Conservation (phyloP, 1,284 basidiomycete species). For the Singerocomus inundabilis region DNA sequence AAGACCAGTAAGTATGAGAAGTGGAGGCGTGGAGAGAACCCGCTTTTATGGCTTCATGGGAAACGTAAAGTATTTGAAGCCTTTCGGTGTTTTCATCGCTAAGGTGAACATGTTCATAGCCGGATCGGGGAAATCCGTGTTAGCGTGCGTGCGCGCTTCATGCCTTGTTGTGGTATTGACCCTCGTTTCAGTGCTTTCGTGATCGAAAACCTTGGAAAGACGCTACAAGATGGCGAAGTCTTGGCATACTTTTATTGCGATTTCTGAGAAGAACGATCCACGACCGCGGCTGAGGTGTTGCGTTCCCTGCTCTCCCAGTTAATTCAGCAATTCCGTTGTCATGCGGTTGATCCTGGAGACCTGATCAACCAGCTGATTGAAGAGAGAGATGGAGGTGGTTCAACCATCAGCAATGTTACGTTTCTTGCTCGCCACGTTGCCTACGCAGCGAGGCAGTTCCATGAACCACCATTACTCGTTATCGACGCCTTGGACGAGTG, state of each 20-base stretch:
- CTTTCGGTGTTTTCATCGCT: no score
- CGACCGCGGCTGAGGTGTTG: constrained; percentile 8
- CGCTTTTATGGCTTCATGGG: constrained; percentile 9
- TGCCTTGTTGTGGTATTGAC: neutral
- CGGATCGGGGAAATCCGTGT: neutral
- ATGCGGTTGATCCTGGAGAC: neutral
- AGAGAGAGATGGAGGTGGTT: neutral
- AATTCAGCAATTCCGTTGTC: neutral
- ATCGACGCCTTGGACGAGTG: constrained; percentile 17
- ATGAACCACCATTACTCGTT: constrained; percentile 3
- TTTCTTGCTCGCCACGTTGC: constrained; percentile 1
- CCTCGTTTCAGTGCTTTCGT: neutral
- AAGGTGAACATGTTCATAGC: neutral
- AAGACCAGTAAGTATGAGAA: neutral
- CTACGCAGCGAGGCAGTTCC: neutral
- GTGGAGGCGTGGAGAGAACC: neutral
- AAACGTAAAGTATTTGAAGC: neutral
- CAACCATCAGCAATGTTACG: neutral
- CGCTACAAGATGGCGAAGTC: neutral
- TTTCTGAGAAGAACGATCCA: constrained; percentile 9
- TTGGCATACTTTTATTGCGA: constrained; percentile 14
- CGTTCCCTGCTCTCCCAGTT: constrained; percentile 11
- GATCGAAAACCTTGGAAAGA: neutral
- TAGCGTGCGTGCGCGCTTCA: neutral
- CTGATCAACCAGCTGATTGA: neutral